Conservation (phyloP, 768 basidiomycete species). For the Tephrocybe sp. region DNA sequence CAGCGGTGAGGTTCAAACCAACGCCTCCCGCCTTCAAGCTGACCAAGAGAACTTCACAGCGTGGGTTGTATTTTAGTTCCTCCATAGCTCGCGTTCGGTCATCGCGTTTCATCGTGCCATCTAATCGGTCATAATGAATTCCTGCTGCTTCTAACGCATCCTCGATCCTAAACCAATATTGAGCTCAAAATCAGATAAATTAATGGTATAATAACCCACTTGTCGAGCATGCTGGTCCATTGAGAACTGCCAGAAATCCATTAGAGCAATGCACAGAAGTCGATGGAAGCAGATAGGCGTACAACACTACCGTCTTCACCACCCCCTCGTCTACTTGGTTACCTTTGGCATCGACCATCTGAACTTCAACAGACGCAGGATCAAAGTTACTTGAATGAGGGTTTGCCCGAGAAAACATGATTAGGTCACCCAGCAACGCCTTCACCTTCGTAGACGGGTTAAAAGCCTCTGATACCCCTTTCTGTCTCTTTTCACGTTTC, state of each 20-base stretch:
- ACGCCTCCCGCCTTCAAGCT: slow-evolving; percentile 97
- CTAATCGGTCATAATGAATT: slow-evolving; percentile 89
- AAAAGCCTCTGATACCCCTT: slow-evolving; percentile 56
- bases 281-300: slow-evolving; percentile 32
- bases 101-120: slow-evolving; percentile 98
- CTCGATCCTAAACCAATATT: slow-evolving; percentile 58
- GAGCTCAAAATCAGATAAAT: neutral
- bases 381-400: slow-evolving; percentile 89
- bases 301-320: slow-evolving; percentile 96
- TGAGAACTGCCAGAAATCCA: slow-evolving; percentile 64
- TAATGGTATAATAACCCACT: slow-evolving; percentile 49
- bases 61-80: slow-evolving; percentile 84
- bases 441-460: slow-evolving; percentile 88
- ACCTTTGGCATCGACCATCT: slow-evolving; percentile 76
- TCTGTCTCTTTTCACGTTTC: slow-evolving; percentile 68
- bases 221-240: slow-evolving; percentile 94
- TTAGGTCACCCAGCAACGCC: slow-evolving; percentile 75
- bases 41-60: slow-evolving; percentile 91
- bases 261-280: slow-evolving; percentile 10
- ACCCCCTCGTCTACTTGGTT: slow-evolving; percentile 67
- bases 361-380: slow-evolving; percentile 66
- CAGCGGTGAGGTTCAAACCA: slow-evolving; percentile 93
- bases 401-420: slow-evolving; percentile 80
- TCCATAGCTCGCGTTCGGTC: slow-evolving; percentile 93
- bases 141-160: slow-evolving; percentile 81